Base-by-base conservation (phyloP, 2,329 filamentous ascomycete species). In the Eurotiales sp. region DNA sequence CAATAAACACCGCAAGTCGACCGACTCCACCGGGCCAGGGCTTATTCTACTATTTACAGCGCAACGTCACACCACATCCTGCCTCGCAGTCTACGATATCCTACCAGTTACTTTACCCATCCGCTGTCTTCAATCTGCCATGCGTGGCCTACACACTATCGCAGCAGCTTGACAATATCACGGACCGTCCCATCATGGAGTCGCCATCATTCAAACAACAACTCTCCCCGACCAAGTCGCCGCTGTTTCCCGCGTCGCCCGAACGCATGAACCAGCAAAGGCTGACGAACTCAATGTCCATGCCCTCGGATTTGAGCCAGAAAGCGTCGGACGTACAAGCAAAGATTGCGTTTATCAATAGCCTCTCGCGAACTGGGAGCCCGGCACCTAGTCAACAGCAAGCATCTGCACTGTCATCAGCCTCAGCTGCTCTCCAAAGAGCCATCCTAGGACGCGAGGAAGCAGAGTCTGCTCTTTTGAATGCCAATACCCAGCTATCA, bases 191-290 rank as follows among this genome's bases (percentile, higher is more conserved):
- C 23, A 47, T 55, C 51, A 70, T 70, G 68, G 67, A 69, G 46
- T 68, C 68, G 44, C 65, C 68, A 55, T 64, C 64, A 44, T 61
- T 62, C 56, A 60, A 54, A 54, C 44, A 56, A 15, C 43, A 58
- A 15, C 52, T 56, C 21, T 55, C 56, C 6, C 62, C 67, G 32
- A 60, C 69, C 36, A 67, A 66, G 50, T 65, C 62, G 14, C 64
- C 67, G 32, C 66, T 77, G 30, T 66, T 71, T 50, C 72, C 72
- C 47, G 55, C 76, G 4, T 75, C 75, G n/a, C 72, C 73, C 21
- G 72, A 76, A 55, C 72, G 74, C 40, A 72, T 76, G 55, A 77
- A 77, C 57, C 72, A 76, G 62, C 72, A 75, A 62, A 65, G 60
- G 36, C 59, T 72, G 39, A 66, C 66, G 32, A 62, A 60, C 15